Conservation (phyloP, 2,329 filamentous ascomycete species). For the Plectosphaerella plurivora region DNA sequence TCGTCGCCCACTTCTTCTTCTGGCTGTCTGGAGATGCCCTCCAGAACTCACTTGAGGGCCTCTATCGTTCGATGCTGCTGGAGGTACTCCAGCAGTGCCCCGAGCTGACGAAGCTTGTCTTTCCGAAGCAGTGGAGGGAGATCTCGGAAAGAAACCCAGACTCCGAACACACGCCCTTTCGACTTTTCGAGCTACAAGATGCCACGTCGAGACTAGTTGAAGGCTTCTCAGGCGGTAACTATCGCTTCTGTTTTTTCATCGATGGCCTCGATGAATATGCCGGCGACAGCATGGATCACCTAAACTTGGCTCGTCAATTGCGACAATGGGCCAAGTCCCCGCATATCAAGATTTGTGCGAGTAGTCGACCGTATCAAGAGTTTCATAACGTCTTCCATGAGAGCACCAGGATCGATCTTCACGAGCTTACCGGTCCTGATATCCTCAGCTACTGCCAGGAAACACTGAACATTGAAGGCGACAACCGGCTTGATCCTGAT, state of each 20-base stretch:
- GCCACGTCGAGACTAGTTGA: not conserved
- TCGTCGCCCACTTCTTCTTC: constrained; percentile 8
- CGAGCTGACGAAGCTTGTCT: too few relatives aligned
- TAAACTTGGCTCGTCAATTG: not conserved
- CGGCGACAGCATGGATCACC: not conserved
- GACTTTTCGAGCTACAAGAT: too few relatives aligned
- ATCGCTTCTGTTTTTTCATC: constrained; percentile 6
- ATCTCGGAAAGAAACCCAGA: too few relatives aligned
- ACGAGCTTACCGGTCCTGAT: not conserved
- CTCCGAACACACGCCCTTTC: too few relatives aligned
- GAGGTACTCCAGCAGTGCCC: constrained; percentile 8
- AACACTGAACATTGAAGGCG: not conserved
- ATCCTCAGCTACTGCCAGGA: not conserved
- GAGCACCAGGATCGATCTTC: not conserved
- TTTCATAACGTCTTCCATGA: not conserved
- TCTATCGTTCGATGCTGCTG: constrained; percentile 14
- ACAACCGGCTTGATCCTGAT: not conserved
- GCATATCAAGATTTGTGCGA: constrained; percentile 2
- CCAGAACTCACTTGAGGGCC: constrained; percentile 12
- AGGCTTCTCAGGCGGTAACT: not conserved
- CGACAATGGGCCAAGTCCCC: not conserved
- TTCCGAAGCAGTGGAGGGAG: too few relatives aligned
- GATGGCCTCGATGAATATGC: constrained; percentile 5
- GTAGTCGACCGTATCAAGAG: not conserved
- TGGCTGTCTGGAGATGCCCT: constrained; percentile 8